Evolutionary conservation across 495 filamentous ascomycete species (phyloP).

Genomic region (Penicillium nucicola): DNA sequence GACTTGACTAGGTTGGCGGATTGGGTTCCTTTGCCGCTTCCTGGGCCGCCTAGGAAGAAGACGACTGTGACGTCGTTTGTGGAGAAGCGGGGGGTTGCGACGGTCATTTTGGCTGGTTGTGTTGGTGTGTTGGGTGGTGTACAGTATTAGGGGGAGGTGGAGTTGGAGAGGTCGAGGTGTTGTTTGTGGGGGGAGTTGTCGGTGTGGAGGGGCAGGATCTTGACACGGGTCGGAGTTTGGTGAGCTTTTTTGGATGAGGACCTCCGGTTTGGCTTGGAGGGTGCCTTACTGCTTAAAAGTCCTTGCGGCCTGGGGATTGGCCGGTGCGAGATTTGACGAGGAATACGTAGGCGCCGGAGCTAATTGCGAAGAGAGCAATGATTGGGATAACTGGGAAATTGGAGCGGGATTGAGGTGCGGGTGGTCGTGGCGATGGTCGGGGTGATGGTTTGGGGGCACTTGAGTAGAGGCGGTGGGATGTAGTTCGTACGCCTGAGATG

Average conservation of each 20-base stretch:
- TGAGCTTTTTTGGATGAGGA: slow-evolving; percentile 7
- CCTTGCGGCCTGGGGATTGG: slow-evolving; percentile 10
- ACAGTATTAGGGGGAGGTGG: slow-evolving; percentile 1
- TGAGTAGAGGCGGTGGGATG: slow-evolving; percentile 21
- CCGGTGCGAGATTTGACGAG: slow-evolving; percentile 60
- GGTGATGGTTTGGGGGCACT: slow-evolving; percentile 12
- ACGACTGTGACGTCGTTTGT: slow-evolving; percentile 79
- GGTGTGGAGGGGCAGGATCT: slow-evolving; percentile 6
- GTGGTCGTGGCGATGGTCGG: slow-evolving; percentile 20
- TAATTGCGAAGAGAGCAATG: slow-evolving; percentile 54
- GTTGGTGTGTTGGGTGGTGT: background rate
- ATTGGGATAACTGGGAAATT: slow-evolving; percentile 66
- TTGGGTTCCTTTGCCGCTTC: slow-evolving; percentile 64
- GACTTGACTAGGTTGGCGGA: slow-evolving; percentile 85
- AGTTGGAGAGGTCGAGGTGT: slow-evolving; percentile 1
- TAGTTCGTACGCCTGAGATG: background rate
- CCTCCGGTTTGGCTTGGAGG: background rate
- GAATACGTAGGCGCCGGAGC: slow-evolving; percentile 57
- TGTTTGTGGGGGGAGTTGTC: slow-evolving; percentile 11
- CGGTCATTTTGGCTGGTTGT: slow-evolving; percentile 22
- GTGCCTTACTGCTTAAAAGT: background rate
- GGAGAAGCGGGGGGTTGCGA: slow-evolving; percentile 66
- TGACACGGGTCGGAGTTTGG: slow-evolving; percentile 4
- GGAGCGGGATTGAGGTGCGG: slow-evolving; percentile 31
- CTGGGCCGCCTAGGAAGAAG: slow-evolving; percentile 56